Evolutionary conservation across 1,284 basidiomycete genomes (phyloP), one percentile per base, ranked within the genome.

Genomic region (Sanghuangporus weigelae): DNA sequence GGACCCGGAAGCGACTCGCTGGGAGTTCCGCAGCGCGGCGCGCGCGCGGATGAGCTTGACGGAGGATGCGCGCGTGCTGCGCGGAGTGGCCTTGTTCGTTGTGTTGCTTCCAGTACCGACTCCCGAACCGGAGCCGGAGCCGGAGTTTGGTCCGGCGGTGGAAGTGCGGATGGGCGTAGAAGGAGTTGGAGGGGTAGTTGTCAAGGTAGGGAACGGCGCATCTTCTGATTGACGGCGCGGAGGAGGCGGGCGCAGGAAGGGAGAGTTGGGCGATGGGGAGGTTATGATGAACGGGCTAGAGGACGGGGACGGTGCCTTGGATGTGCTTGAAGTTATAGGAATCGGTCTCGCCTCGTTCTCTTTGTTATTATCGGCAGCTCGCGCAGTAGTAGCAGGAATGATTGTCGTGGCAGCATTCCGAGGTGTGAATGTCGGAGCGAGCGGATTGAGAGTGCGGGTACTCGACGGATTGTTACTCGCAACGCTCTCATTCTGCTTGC

Each of bases 1-100:
- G n/a, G 57, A 48, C 10, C 48, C 57, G 6, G 57, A 38, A 46
- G 35, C 35, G 21, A 48, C 35, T 26, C 26, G 31, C 38, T 57
- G 19, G 4, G 62, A 58, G 39, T 42, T 51, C 12, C 58, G 50
- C 51, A 50, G n/a, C 2, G 59, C 58, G 3, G 54, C 63, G 23
- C 63, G 58, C 7, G 57, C 58, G 14, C 58, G 58, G 31, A 64
- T 60, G 51, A 64, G 63, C 14, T 57, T 48, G 23, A 64, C 51
- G 23, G 58, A 60, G 2, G 59, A 40, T 23, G 63, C 63, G 50
- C 63, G 63, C 16, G 63, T 64, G 40, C 44, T 59, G 31, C 60
- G 53, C 23, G 63, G 53, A n/a, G 57, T 64, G 21, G 35, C 40
- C n/a, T 39, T 56, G 21, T n/a, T 12, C 35, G 39, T n/a, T 48